Conservation (phyloP, 345 rosid species). For the Lepidium aucheri region DNA sequence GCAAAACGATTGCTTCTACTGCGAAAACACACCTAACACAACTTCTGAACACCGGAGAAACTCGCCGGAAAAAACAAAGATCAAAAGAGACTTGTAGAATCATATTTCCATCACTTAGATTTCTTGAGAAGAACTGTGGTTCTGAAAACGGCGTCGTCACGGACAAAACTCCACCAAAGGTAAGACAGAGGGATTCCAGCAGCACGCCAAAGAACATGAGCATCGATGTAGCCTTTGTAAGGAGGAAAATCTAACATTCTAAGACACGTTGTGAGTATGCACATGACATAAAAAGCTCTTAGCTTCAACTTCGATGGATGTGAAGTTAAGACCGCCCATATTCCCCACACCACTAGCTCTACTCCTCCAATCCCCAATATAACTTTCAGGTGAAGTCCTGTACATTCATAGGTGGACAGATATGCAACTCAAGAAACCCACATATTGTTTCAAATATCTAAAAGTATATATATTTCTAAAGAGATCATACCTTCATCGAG, state of each 20-base stretch:
- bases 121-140: slow-evolving; percentile 59
- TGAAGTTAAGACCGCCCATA: slow-evolving; percentile 58
- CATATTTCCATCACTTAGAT: slow-evolving; percentile 26
- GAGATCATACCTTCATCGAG: slow-evolving; percentile 59
- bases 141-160: slow-evolving; percentile 70
- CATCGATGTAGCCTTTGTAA: slow-evolving; percentile 58
- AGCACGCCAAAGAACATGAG: slow-evolving; percentile 73
- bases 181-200: slow-evolving; percentile 62
- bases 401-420: not conserved
- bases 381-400: slow-evolving; percentile 82
- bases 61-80: slow-evolving; percentile 26
- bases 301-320: slow-evolving; percentile 84
- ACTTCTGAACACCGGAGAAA: slow-evolving; percentile 28
- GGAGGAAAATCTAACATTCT: slow-evolving; percentile 73
- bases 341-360: slow-evolving; percentile 70
- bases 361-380: slow-evolving; percentile 49
- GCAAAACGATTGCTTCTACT: not conserved
- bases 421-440: not conserved
- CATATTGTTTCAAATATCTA: not conserved
- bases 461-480: not conserved
- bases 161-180: slow-evolving; percentile 82
- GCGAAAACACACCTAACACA: slow-evolving; percentile 27
- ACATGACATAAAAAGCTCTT: slow-evolving; percentile 48
- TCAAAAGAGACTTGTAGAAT: not conserved
- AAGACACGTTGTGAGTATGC: slow-evolving; percentile 46